Evolutionary conservation across 2,329 filamentous ascomycete genomes (phyloP), one percentile per base, ranked within the genome.

Genomic region (Pestalotiopsis fici): DNA sequence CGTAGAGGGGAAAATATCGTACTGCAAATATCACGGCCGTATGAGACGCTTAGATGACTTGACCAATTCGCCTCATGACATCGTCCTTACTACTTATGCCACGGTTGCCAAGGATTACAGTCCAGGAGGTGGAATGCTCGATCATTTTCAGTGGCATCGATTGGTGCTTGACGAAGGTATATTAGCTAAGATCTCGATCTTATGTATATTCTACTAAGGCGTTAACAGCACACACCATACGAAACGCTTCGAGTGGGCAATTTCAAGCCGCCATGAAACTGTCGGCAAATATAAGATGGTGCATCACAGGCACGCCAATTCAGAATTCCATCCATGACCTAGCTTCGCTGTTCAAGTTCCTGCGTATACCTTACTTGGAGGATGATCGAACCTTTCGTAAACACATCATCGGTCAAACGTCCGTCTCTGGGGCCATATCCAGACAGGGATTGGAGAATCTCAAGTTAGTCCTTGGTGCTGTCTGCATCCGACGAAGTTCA

Each of bases 141-240:
- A 61, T 25, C 21, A 37, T 0, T 28, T 50, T 12, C 27, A 35
- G 7, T 66, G 64, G 64, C 37, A 66, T 50, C 55, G 64, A 4
- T 21, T 66, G 13, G 57, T 66, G 2, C 21, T 66, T 6, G 64
- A 66, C 21, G 64, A 66, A 61, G 64, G 64, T 28, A 59, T 12
- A 11, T 21, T 11, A n/a, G 50, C 0, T 15, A 28, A 57, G 9
- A 6, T 5, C 54, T n/a, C 31, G 23, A 43, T 25, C 2, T 59
- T 15, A 23, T 15, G 9, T 11, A n/a, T 12, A 43, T 15, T 43
- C 3, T 18, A 43, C 12, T 15, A 13, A 15, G 37, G 12, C 7
- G 18, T 18, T 43, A n/a, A 47, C 18, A 50, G 43, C 43, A 50
- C 43, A 50, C n/a, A 18, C 7, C 15, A 6, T 50, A 18, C 13